Percentiles rank a stretch among this genome's conserved stretches.
Conservation (phyloP, 805 yeast genomes). For the Lipomyces kockii region DNA sequence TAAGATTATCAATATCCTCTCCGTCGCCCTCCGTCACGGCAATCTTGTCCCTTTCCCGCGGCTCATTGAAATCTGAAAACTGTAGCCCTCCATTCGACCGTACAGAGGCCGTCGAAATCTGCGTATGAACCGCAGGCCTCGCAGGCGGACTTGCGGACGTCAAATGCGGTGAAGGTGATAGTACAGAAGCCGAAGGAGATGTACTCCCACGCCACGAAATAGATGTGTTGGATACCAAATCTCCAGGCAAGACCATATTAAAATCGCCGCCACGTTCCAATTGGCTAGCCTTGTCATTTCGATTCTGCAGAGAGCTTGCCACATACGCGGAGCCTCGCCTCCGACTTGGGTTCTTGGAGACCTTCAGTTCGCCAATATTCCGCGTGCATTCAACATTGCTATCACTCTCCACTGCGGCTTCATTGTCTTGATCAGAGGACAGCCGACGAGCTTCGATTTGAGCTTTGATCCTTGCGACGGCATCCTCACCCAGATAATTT, state of each 20-base stretch:
- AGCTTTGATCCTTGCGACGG: constrained; percentile 52
- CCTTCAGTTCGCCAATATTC: background rate
- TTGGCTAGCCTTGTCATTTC: background rate
- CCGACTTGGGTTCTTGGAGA: background rate
- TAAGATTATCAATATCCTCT: constrained; percentile 8
- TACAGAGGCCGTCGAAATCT: background rate
- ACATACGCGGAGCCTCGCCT: background rate
- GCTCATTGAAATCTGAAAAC: background rate
- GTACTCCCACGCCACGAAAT: background rate
- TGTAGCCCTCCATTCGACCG: constrained; percentile 6
- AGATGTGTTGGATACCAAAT: constrained; percentile 1
- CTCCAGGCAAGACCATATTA: constrained; percentile 7
- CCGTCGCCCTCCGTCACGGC: constrained; percentile 7
- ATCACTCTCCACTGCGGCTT: background rate
- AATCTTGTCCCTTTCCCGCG: background rate
- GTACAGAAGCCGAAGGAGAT: background rate
- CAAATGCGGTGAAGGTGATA: background rate
- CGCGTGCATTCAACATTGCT: background rate
- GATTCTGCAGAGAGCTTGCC: background rate
- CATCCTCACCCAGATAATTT: constrained; percentile 62
- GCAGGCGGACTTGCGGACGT: background rate
- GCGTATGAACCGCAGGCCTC: background rate
- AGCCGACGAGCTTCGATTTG: constrained; percentile 13
- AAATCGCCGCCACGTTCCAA: background rate
- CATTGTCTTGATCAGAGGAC: constrained; percentile 6